A percentile compares a stretch with the other conserved stretches of the same genome.
These are phyloP conservation scores for Ceratocystis destructans DNA, from an alignment of 2,329 filamentous ascomycete species.

Conservation along the genomic window DNA sequence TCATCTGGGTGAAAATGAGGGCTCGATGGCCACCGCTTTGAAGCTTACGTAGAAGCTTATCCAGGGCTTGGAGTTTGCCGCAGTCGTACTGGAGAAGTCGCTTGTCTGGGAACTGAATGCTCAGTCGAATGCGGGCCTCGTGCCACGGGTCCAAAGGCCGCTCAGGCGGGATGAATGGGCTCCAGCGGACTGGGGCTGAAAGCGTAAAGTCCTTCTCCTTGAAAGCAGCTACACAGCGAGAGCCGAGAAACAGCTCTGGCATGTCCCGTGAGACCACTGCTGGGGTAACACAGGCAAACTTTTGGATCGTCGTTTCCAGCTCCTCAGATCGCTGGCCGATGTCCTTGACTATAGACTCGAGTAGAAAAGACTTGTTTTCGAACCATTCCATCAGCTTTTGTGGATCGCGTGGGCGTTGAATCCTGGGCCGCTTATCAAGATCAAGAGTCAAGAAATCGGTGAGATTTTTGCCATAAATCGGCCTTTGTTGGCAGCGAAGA, in stretches of 20 bases:
- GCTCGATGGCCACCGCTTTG: constrained; percentile 85
- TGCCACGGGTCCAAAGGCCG: constrained; percentile 70
- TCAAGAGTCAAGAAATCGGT: constrained; percentile 59
- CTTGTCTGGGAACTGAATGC: constrained; percentile 94
- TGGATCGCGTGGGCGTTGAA: constrained; percentile 46
- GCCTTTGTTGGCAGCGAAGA: constrained; percentile 63
- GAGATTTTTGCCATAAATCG: constrained; percentile 69
- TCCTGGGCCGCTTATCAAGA: constrained; percentile 43
- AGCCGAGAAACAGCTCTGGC: constrained; percentile 51
- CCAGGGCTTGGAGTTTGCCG: constrained; percentile 84
- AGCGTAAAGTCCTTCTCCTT: constrained; percentile 43
- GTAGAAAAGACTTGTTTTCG: constrained; percentile 50
- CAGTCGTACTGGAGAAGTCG: constrained; percentile 95
- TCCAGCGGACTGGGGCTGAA: constrained; percentile 42
- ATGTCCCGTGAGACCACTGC: constrained; percentile 72
- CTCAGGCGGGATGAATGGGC: constrained; percentile 43
- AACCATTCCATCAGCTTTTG: constrained; percentile 60
- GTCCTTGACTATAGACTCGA: constrained; percentile 58
- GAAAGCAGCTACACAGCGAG: constrained; percentile 43
- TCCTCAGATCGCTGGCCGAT: constrained; percentile 57
- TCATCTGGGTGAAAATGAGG: constrained; percentile 99
- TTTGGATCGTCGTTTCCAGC: constrained; percentile 63
- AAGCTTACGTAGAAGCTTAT: constrained; percentile 69
- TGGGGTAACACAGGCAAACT: constrained; percentile 87
- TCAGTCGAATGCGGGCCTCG: constrained; percentile 78